Base-by-base conservation (phyloP, 2,329 filamentous ascomycete species). In the Apiospora koreana region DNA sequence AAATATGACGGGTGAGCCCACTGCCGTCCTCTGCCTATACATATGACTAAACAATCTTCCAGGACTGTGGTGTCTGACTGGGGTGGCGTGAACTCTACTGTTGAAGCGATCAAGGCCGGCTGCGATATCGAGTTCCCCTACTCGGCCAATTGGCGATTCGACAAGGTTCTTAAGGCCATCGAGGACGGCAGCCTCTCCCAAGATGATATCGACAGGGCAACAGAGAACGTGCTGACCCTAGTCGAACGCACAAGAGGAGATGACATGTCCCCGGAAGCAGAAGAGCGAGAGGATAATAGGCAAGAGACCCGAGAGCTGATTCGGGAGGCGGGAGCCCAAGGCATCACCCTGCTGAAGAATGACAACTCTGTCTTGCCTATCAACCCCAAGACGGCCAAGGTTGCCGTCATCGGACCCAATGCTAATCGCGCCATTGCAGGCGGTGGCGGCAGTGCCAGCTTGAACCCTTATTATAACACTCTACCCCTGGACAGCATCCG, bases 381-480 rank as follows among this genome's bases (percentile, higher is more conserved):
- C 71, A 83, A 86, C 71, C 79, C 83, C 8, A 83, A 83, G 35
- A 86, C 85, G 21, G 85, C 85, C 70, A 91, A 86, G 76, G 85
- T 92, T 70, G 90, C 90, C 3, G 85, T 92, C 71, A 91, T 92
- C 68, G 90, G 90, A 0, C 90, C 90, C 1, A 92, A 92, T 72
- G 89, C 89, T 25, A 91, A 91, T 77, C 83, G 89, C 69, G 87
- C 90, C 0, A 91, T 92, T 73, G 89, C 88, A n/a, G 88, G 88
- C 21, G 90, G 91, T 67, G 90, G 90, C 50, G 90, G 91, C 67
- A 92, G 90, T 75, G 90, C 91, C 23, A 91, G 88, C 72, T 80
- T 92, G 65, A 92, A 92, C 76, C 89, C 91, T 0, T 92, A 92
- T 79, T 92, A 92, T 78, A 89, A 84, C 73, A 90, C 89, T 1